Evolutionary conservation across 2,329 filamentous ascomycete genomes (phyloP).

Genomic region (Daldinia eschscholtzii): DNA sequence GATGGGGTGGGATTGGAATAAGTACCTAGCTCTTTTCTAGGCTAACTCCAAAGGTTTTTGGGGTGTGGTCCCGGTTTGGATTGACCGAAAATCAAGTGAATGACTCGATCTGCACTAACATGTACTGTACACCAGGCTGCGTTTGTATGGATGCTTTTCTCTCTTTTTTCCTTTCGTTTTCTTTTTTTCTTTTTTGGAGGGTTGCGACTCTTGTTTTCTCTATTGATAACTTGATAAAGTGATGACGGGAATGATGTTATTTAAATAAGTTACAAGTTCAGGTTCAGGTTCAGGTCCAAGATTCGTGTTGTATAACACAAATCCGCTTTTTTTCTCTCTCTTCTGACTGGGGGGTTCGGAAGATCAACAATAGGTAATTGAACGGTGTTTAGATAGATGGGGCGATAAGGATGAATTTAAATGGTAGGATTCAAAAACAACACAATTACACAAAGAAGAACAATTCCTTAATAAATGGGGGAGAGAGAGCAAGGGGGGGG

Average conservation of each 20-base stretch:
- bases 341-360: constrained; percentile 15
- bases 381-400: neutral
- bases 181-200: constrained; percentile 13
- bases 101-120: constrained; percentile 46
- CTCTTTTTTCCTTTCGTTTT: constrained; percentile 16
- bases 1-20: neutral
- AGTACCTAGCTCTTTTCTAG: constrained; percentile 24
- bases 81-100: constrained; percentile 52
- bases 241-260: constrained; percentile 32
- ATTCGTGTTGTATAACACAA: constrained; percentile 15
- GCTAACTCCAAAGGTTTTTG: constrained; percentile 23
- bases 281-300: constrained; percentile 2
- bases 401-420: constrained; percentile 1
- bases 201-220: constrained; percentile 21
- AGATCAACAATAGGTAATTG: constrained; percentile 12
- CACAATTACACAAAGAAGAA: constrained; percentile 17
- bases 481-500: neutral
- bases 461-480: constrained; percentile 10
- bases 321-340: constrained; percentile 10
- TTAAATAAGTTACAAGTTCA: constrained; percentile 22
- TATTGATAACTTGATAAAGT: constrained; percentile 30
- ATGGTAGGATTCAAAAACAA: constrained; percentile 3
- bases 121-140: constrained; percentile 8
- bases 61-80: constrained; percentile 30
- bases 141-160: constrained; percentile 2